Evolutionary conservation across 192 early-diverging fungal species (phyloP).

Genomic region (Coemansia sp.): DNA sequence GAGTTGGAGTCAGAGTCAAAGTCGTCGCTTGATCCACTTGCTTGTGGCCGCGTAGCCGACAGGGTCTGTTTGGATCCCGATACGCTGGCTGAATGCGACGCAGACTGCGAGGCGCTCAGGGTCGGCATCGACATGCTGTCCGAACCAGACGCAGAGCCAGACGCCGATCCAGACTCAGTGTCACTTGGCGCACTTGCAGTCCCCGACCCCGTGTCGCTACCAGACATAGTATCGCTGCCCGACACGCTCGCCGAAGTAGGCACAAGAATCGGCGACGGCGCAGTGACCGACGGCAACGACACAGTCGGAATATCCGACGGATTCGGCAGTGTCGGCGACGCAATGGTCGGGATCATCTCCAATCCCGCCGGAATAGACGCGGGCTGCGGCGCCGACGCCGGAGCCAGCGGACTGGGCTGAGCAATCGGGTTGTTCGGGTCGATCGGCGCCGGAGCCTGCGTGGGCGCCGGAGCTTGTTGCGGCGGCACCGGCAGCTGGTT

Average conservation of each 20-base stretch:
- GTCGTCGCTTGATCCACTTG: too few relatives aligned
- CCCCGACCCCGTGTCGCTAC: background rate
- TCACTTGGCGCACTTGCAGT: background rate
- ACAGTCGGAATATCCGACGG: background rate
- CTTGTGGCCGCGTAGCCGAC: too few relatives aligned
- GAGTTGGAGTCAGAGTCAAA: too few relatives aligned
- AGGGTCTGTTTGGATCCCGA: background rate
- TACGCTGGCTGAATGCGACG: background rate
- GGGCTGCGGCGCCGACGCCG: slow-evolving; percentile 34
- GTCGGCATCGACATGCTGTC: background rate
- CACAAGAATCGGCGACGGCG: background rate
- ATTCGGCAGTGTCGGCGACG: background rate
- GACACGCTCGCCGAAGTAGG: too few relatives aligned
- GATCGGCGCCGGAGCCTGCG: slow-evolving; percentile 47
- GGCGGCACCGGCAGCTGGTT: slow-evolving; percentile 48
- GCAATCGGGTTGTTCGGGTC: slow-evolving; percentile 51
- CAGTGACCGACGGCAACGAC: background rate
- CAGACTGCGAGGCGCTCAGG: background rate
- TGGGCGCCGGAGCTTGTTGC: slow-evolving; percentile 43
- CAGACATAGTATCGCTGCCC: too few relatives aligned
- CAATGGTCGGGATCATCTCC: background rate
- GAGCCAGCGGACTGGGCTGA: slow-evolving; percentile 40
- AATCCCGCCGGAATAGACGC: slow-evolving; percentile 50
- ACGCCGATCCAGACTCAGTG: background rate
- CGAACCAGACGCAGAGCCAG: too few relatives aligned